These are phyloP conservation scores for Eimeria tenella DNA, from an alignment of 169 alveolate species.

Conservation along the genomic window DNA sequence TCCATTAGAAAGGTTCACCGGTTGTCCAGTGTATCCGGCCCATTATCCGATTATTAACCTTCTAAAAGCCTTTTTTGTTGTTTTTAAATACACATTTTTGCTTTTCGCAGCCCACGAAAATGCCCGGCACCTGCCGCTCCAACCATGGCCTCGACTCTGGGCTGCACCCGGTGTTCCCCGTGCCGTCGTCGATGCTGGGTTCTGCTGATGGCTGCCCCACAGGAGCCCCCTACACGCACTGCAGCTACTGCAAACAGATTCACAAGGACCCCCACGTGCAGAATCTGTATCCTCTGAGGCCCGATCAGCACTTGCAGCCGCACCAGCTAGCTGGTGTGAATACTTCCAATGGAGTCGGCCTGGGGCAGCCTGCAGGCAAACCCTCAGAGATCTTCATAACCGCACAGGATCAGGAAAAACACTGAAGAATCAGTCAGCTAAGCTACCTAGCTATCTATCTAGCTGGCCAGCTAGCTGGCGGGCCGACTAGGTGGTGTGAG, in stretches of 20 bases:
- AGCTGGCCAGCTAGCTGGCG: constrained; percentile 1
- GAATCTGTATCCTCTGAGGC: constrained; percentile 50
- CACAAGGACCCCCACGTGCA: constrained; percentile 60
- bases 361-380: constrained; percentile 30
- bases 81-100: no score
- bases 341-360: background rate
- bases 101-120: background rate
- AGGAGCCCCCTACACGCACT: background rate
- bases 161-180: background rate
- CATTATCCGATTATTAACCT: no score
- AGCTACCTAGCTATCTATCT: background rate
- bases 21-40: no score
- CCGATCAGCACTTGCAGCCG: constrained; percentile 13
- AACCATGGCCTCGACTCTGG: constrained; percentile 16
- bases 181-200: background rate
- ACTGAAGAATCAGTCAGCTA: no score
- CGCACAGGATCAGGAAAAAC: no score
- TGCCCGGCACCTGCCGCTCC: constrained; percentile 46
- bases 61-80: no score
- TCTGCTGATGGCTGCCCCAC: background rate
- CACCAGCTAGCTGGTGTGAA: background rate
- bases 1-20: no score
- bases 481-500: background rate
- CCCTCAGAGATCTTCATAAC: background rate
- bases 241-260: constrained; percentile 39